Conservation (phyloP, 768 basidiomycete genomes). For the Auriscalpium orientale region DNA sequence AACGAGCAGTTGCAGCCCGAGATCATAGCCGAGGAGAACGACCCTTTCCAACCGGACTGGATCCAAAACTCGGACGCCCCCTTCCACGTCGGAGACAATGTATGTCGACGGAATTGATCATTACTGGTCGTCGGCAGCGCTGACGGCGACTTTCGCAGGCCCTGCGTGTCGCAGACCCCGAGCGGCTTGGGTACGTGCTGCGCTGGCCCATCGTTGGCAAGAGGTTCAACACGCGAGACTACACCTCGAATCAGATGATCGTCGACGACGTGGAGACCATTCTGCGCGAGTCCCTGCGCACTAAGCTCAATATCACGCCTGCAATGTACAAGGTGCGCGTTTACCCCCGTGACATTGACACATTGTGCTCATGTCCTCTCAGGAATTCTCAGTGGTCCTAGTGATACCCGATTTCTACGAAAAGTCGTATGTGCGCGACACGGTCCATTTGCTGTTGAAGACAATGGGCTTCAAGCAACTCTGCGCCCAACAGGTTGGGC, state of each 20-base stretch:
- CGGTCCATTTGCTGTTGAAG: slow-evolving; percentile 63
- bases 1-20: slow-evolving; percentile 83
- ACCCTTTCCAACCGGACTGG: slow-evolving; percentile 82
- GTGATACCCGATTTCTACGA: slow-evolving; percentile 93
- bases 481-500: slow-evolving; percentile 76
- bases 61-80: slow-evolving; percentile 49
- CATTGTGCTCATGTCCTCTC: slow-evolving; percentile 1
- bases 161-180: slow-evolving; percentile 62
- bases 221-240: slow-evolving; percentile 76
- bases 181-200: slow-evolving; percentile 58
- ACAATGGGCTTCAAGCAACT: slow-evolving; percentile 90
- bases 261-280: slow-evolving; percentile 76
- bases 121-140: no score
- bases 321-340: slow-evolving; percentile 52
- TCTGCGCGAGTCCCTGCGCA: slow-evolving; percentile 43
- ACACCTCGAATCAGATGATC: slow-evolving; percentile 58
- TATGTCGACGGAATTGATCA: slow-evolving; percentile 16
- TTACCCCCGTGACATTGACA: neutral
- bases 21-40: slow-evolving; percentile 78
- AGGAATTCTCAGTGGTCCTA: slow-evolving; percentile 85
- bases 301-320: slow-evolving; percentile 46
- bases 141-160: slow-evolving; percentile 35
- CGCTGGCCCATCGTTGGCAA: slow-evolving; percentile 79
- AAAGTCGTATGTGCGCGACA: slow-evolving; percentile 70
- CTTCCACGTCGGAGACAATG: slow-evolving; percentile 66